Base-by-base conservation (phyloP, 1,139 yeast genomes). In the Zygosaccharomyces sapae region DNA sequence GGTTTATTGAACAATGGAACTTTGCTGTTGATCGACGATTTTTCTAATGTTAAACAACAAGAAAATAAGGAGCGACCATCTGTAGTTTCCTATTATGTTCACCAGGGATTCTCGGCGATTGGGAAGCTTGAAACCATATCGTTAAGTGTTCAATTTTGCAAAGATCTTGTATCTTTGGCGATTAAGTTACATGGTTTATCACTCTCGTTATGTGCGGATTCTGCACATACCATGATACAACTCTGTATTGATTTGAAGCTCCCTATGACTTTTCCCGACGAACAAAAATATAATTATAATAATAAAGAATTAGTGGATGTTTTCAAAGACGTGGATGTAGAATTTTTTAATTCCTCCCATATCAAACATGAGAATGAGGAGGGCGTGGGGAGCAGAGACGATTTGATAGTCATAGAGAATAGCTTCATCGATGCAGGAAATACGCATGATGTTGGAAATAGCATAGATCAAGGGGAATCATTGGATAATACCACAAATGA, bases 201-300 rank as follows among this genome's bases (percentile, higher is more conserved):
- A 22, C 44, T 84, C 1, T 82, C 83, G 35, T 58, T 88, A 2
- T 89, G 96, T 68, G 92, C 96, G 0, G 97, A 90, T 64, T 87
- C 96, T 0, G 75, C 82, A 0, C 84, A 86, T 58, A 79, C 90
- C 5, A 66, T 89, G 37, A 55, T 79, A 2, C 95, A 85, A 55
- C 60, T 86, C 18, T 52, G 84, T 10, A 82, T 79, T 53, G 95
- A 87, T 57, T 70, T 89, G 59, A 86, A 84, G 56, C 78, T 79
- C 9, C 90, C 90, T 0, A 68, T 86, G 3, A 70, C 73, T 10
- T 77, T 81, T 54, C 71, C 72, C 1, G 81, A 80, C 51, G 77
- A 77, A 5, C 80, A 80, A 20, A 81, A 79, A 62, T 80, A 74
- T 66, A 71, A 73, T 24, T 46, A 37, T 55, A 67, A 74, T 1